Evolutionary conservation across 1,284 basidiomycete genomes (phyloP).

Genomic region (Coniferiporia sulphurascens): DNA sequence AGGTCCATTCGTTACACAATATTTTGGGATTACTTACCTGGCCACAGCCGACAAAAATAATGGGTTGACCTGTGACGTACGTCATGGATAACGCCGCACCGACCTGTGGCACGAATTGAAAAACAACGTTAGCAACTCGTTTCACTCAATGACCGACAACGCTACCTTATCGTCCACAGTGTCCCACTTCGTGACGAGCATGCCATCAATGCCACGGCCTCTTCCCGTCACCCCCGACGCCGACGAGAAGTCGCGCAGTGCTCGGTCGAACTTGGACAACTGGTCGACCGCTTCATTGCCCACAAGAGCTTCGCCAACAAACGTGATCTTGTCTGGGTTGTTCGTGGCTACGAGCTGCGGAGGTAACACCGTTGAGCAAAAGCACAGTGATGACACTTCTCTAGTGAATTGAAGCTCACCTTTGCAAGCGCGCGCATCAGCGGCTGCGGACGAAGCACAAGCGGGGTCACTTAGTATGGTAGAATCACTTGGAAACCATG

Average conservation of each 20-base stretch:
- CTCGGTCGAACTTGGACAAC: conserved; percentile 88
- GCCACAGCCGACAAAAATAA: conserved; percentile 93
- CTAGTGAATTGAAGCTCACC: conserved; percentile 36
- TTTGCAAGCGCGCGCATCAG: conserved; percentile 98
- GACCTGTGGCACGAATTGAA: conserved; percentile 48
- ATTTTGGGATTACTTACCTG: conserved; percentile 53
- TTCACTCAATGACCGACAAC: conserved; percentile 2
- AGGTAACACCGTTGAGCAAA: conserved; percentile 12
- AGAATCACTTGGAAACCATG: neutral
- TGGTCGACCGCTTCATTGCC: conserved; percentile 98
- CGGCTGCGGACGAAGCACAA: conserved; percentile 44
- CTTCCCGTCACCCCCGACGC: conserved; percentile 58
- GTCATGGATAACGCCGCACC: conserved; percentile 97
- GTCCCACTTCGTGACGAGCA: conserved; percentile 96
- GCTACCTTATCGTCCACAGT: conserved; percentile 88
- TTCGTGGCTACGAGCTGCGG: conserved; percentile 82
- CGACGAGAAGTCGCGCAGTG: conserved; percentile 83
- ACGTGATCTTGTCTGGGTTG: conserved; percentile 92
- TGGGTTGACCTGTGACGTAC: conserved; percentile 94
- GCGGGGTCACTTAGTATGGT: neutral
- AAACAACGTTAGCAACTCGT: conserved; percentile 18
- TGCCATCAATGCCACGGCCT: conserved; percentile 90
- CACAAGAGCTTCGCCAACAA: conserved; percentile 93
- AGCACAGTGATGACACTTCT: neutral
- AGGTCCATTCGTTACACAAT: conserved; percentile 2